Percentiles rank a stretch among this genome's conserved stretches.
These are phyloP conservation scores for Chrysosporium keratinophilum DNA, from an alignment of 2,329 filamentous ascomycete species.

Conservation along the genomic window DNA sequence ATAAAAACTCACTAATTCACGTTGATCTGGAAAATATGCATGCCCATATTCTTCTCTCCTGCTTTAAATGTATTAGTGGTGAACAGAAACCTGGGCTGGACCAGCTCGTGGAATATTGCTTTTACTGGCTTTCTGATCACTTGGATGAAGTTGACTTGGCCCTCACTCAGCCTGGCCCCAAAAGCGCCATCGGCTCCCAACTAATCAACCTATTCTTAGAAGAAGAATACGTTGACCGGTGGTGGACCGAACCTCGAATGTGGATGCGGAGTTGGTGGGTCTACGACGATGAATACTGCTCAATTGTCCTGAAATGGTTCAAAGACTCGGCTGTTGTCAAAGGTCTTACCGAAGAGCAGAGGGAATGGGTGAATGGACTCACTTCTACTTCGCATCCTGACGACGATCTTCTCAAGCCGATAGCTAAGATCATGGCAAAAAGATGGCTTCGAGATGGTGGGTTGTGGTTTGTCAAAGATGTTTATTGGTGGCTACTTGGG, in stretches of 20 bases:
- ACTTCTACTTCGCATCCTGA: conserved; percentile 21
- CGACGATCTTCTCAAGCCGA: conserved; percentile 21
- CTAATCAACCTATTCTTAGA: conserved; percentile 20
- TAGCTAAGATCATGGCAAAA: conserved; percentile 17
- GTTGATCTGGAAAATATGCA: conserved; percentile 20
- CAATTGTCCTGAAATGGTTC: conserved; percentile 19
- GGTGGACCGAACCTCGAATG: conserved; percentile 18
- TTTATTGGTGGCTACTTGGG: conserved; percentile 11
- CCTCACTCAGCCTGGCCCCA: conserved; percentile 17
- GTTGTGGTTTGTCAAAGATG: conserved; percentile 2
- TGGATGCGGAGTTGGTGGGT: conserved; percentile 18
- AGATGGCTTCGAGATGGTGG: conserved; percentile 17
- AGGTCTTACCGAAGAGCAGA: conserved; percentile 18
- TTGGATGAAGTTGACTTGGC: conserved; percentile 17
- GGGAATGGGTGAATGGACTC: conserved; percentile 21
- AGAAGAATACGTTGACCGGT: conserved; percentile 16
- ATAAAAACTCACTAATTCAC: conserved; percentile 16
- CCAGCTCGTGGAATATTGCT: conserved; percentile 9
- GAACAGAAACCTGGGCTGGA: conserved; percentile 3
- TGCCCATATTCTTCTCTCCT: conserved; percentile 7
- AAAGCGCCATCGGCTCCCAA: conserved; percentile 18
- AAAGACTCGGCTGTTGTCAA: conserved; percentile 23
- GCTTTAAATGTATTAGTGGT: conserved; percentile 12
- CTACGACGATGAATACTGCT: conserved; percentile 15
- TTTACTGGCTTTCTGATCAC: conserved; percentile 15